Evolutionary conservation across 1,139 yeast species (phyloP), one percentile per base, ranked within the genome.

Genomic region (Yamadazyma conglobata): DNA sequence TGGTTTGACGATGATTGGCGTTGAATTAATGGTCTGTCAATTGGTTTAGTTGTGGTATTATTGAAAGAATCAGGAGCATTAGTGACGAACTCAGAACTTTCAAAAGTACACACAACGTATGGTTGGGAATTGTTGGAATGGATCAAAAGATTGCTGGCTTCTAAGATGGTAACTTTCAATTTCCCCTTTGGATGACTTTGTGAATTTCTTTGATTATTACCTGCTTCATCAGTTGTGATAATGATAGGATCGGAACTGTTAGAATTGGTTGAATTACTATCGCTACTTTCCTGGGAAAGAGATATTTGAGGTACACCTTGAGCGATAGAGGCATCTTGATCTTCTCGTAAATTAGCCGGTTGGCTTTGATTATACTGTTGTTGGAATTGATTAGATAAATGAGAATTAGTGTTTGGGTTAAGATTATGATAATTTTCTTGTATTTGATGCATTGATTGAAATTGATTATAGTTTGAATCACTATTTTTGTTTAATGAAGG

Each of bases 21-120:
- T 35, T 78, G 77, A 50, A 73, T 77, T 37, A 74, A 52, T 6
- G 81, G 79, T 42, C 72, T 30, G 19, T 23, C 59, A 34, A 9
- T 17, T 3, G 5, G 18, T 10, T 18, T 32, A 18, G 22, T 24
- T 14, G 61, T 52, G 37, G 21, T 31, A 16, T 64, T 71, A 21
- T 73, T 78, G 43, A 69, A 69, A 18, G 81, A 72, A 40, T 77
- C 83, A 3, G 93, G 88, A 10, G 91, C 89, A 41, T 79, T 78
- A 16, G 95, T 79, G 38, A 89, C 88, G 44, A 81, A 85, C 60
- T 89, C 97, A 2, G 95, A 82, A 40, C 93, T 82, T 53, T 88
- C 96, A 60, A 85, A 89, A 2, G 95, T 85, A 56, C 95, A 86
- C 19, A 89, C 96, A 15, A 86, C 96, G 54, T 89, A 89, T 3